Conservation (phyloP, 2,329 filamentous ascomycete species). For the Alternaria sp. region DNA sequence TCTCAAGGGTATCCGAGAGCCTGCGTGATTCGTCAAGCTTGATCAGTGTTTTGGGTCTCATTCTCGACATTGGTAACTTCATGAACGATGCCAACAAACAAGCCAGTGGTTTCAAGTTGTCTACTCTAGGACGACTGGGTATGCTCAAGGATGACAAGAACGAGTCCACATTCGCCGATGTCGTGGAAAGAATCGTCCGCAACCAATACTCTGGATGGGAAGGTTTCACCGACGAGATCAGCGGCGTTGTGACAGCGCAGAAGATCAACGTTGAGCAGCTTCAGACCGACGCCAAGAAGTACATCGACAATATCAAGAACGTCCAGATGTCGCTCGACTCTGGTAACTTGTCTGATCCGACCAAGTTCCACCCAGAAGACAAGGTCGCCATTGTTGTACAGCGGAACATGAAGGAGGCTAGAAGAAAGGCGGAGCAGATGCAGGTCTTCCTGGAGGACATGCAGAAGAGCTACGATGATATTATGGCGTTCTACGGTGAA, state of each 20-base stretch:
- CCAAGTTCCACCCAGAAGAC: conserved; percentile 97
- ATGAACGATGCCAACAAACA: conserved; percentile 99
- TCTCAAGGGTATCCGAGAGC: conserved; percentile 88
- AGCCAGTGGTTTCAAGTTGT: conserved; percentile 96
- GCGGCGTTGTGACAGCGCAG: conserved; percentile 76
- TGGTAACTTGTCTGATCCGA: conserved; percentile 93
- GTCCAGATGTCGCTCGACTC: conserved; percentile 90
- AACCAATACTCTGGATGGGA: conserved; percentile 98
- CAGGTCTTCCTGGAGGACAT: conserved; percentile 92
- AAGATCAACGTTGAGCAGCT: conserved; percentile 97
- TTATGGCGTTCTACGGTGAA: conserved; percentile 96
- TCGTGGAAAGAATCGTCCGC: conserved; percentile 94
- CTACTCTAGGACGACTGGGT: conserved; percentile 85
- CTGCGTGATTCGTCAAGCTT: conserved; percentile 88
- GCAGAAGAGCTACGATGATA: conserved; percentile 88
- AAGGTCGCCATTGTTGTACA: conserved; percentile 91
- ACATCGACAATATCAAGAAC: conserved; percentile 94
- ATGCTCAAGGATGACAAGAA: conserved; percentile 99
- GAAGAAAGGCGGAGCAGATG: conserved; percentile 95
- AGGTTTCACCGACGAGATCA: conserved; percentile 83
- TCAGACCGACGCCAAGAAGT: conserved; percentile 83
- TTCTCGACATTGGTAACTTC: conserved; percentile 98
- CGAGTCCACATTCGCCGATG: conserved; percentile 91
- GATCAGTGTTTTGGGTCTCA: conserved; percentile 95
- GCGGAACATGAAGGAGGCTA: conserved; percentile 93